Evolutionary conservation across 257 asterid genomes (phyloP), one percentile per base, ranked within the genome.

Genomic region (Solanum piurae): DNA sequence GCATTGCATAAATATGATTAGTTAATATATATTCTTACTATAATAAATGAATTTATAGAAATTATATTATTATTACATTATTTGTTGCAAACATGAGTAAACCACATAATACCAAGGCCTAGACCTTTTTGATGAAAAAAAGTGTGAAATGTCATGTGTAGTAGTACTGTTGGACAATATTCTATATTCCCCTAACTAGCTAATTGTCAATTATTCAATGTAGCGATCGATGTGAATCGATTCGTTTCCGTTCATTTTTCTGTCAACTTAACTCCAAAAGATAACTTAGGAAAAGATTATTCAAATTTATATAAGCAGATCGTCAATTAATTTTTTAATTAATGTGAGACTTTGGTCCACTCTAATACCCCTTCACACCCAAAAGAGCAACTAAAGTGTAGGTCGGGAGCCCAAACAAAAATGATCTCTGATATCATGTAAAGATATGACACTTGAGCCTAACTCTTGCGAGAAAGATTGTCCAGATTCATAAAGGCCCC

Each of bases 211-310:
- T 68, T 14, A 68, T 44, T 62, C 40, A 12, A 21, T 20, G 12
- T 14, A 12, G 46, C 25, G 12, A 62, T n/a, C 21, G 73, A 62
- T 14, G 11, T 12, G 21, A 40, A 37, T 85, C 9, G 44, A 60
- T 68, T 40, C 23, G 62, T 68, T 40, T 31, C 1, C 7, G 2
- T 40, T 68, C 44, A 5, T 9, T 58, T 18, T 55, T 55, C 0
- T 55, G 0, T 18, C 64, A 52, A 18, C 1, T 18, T 3, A 2
- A 6, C 0, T 0, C 9, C 0, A 52, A 52, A 6, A 6, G 10
- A 0, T 52, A 52, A 0, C 9, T 52, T 52, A 52, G 0, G 9
- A 18, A 14, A 52, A 18, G 0, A 52, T 16, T 1, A 18, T 52
- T 0, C 2, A 52, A 52, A 1, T 52, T 4, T 18, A 52, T 52